Conservation (phyloP, 1,284 basidiomycete species). For the Sanghuangporus baumii region DNA sequence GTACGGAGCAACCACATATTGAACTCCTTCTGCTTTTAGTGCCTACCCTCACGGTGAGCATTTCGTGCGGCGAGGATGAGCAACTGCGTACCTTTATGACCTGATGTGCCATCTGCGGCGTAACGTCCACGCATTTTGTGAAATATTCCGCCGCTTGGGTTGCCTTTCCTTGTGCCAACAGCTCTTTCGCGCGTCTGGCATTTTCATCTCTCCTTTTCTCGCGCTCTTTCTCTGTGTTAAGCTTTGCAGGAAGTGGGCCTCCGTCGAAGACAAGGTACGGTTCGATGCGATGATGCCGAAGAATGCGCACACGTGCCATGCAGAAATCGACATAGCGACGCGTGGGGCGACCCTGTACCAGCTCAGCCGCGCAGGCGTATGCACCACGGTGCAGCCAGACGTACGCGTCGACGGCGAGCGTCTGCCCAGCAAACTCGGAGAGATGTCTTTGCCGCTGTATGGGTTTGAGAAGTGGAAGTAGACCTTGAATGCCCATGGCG, state of each 20-base stretch:
- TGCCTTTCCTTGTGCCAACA: slow-evolving; percentile 74
- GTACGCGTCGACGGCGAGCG: slow-evolving; percentile 83
- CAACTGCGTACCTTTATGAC: slow-evolving; percentile 78
- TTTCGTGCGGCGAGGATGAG: neutral
- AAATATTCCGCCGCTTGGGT: slow-evolving; percentile 84
- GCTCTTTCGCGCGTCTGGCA: slow-evolving; percentile 62
- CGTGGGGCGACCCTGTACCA: slow-evolving; percentile 81
- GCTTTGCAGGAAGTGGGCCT: slow-evolving; percentile 91
- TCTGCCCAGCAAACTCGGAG: slow-evolving; percentile 78
- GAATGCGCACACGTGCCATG: slow-evolving; percentile 86
- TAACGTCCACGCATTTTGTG: slow-evolving; percentile 91
- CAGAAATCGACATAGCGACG: slow-evolving; percentile 92
- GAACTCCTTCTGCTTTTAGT: slow-evolving; percentile 69
- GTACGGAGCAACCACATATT: slow-evolving; percentile 95
- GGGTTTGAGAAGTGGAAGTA: slow-evolving; percentile 88
- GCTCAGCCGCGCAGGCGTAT: slow-evolving; percentile 86
- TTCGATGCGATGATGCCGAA: slow-evolving; percentile 79
- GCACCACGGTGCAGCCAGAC: slow-evolving; percentile 98
- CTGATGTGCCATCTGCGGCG: slow-evolving; percentile 96
- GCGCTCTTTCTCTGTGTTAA: slow-evolving; percentile 81
- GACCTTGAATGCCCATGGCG: slow-evolving; percentile 89
- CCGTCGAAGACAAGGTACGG: slow-evolving; percentile 98
- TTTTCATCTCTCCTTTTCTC: slow-evolving; percentile 65
- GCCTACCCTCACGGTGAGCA: slow-evolving; percentile 45
- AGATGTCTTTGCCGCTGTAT: slow-evolving; percentile 78